Evolutionary conservation across 129 eudicot genomes (phyloP), one percentile per base, ranked within the genome.

Genomic region (Deinandra increscens): DNA sequence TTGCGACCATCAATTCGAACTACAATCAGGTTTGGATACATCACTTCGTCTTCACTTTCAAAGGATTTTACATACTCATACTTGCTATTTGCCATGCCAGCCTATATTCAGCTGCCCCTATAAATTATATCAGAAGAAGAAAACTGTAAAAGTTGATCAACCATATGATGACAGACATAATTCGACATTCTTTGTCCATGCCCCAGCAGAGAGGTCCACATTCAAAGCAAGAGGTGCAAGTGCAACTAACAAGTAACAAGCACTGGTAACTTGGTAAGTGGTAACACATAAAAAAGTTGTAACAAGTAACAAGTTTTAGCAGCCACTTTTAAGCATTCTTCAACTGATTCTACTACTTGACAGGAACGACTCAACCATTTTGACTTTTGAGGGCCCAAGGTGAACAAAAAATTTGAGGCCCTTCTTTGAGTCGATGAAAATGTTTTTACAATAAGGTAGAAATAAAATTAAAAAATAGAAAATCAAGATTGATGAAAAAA

Each of bases 81-180:
- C 83, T 86, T 89, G 89, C 98, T 88, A 44, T 92, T 92, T 1
- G 98, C 98, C 98, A 92, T 92, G 37, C 4, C 58, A 8, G 38
- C 76, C 76, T 48, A 17, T 17, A 49, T 45, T 59, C 70, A 68
- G 63, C 69, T 34, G 34, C 22, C 13, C 63, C 39, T 20, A 61
- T 14, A 60, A 26, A 48, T 7, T 18, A 46, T 6, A 68, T 9
- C 5, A 12, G 3, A 10, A 48, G 68, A 69, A 36, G 1, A 1
- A 7, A 46, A 13, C 0, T 18, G n/a, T 33, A 31, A 4, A 41
- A 38, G 26, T 42, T 9, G 44, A 64, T 39, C 64, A 26, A 26
- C 31, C 31, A 26, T 26, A 3, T 26, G 31, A 26, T 26, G 31
- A 26, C 31, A 3, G 31, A 26, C 29, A 22, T 54, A 23, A 54